A percentile compares a stretch with the other conserved stretches of the same genome.
These are phyloP conservation scores for Claviceps spartinae DNA, from an alignment of 2,329 filamentous ascomycete species.

Conservation along the genomic window DNA sequence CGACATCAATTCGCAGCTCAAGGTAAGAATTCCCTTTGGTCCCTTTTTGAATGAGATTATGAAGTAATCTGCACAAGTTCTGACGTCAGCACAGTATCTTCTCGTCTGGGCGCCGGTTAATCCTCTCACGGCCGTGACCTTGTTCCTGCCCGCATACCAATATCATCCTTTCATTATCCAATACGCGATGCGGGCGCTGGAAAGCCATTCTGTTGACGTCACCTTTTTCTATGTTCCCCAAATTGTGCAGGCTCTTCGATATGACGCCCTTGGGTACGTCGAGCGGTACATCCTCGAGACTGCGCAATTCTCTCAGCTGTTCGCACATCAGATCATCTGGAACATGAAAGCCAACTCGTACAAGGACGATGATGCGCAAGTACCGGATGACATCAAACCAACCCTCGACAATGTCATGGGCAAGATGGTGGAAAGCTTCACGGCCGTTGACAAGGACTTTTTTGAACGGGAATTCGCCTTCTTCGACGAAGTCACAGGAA, in stretches of 20 bases:
- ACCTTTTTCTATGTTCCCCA: constrained; percentile 99
- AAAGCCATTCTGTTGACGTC: constrained; percentile 89
- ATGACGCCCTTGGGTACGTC: constrained; percentile 86
- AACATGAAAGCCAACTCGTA: constrained; percentile 99
- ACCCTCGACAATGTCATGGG: constrained; percentile 82
- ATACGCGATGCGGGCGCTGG: constrained; percentile 89
- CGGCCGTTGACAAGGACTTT: constrained; percentile 63
- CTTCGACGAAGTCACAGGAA: constrained; percentile 89
- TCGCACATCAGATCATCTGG: constrained; percentile 99
- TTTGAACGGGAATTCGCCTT: constrained; percentile 95
- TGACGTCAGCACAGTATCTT: constrained; percentile 47
- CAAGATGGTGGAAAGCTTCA: constrained; percentile 72
- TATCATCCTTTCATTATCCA: constrained; percentile 91
- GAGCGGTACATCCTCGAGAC: constrained; percentile 95
- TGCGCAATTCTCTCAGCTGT: constrained; percentile 92
- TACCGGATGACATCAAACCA: constrained; percentile 86
- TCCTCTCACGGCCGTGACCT: constrained; percentile 82
- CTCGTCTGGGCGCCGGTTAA: constrained; percentile 89
- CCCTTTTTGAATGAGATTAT: not conserved
- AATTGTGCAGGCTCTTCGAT: constrained; percentile 88
- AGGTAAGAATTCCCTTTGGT: constrained; percentile 36
- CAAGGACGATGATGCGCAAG: constrained; percentile 85
- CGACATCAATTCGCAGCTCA: constrained; percentile 69
- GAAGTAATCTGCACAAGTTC: not conserved
- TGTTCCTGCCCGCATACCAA: constrained; percentile 81